These are phyloP conservation scores for Forsythia viridissima DNA, from an alignment of 257 asterid species.

Conservation along the genomic window DNA sequence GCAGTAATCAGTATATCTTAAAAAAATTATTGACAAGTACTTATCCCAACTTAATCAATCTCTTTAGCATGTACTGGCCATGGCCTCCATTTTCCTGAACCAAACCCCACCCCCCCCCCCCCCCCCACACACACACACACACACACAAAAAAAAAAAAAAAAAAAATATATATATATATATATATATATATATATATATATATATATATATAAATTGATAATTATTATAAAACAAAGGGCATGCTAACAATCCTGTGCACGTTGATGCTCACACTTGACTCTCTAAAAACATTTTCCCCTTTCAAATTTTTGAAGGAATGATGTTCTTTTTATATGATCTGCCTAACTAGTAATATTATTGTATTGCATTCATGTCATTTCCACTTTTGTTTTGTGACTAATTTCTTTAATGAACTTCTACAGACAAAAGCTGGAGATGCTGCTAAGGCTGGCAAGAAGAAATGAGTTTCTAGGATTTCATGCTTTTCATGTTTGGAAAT, in stretches of 20 bases:
- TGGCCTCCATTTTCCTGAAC: no score
- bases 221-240: neutral
- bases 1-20: neutral
- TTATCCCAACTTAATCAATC: neutral
- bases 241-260: neutral
- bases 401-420: neutral
- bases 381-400: neutral
- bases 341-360: neutral
- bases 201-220: no score
- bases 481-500: neutral
- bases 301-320: neutral
- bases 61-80: no score
- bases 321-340: neutral
- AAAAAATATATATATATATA: no score
- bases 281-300: neutral
- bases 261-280: neutral
- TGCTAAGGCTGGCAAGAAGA: slow-evolving; percentile 36
- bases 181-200: no score
- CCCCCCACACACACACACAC: no score
- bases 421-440: slow-evolving; percentile 46
- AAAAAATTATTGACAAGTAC: neutral
- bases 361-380: neutral
- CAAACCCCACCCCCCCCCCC: neutral
- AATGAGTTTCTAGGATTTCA: neutral
- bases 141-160: no score